These are phyloP conservation scores for Juncus effusus DNA, from an alignment of 176 grass and related monocot species.

Conservation along the genomic window DNA sequence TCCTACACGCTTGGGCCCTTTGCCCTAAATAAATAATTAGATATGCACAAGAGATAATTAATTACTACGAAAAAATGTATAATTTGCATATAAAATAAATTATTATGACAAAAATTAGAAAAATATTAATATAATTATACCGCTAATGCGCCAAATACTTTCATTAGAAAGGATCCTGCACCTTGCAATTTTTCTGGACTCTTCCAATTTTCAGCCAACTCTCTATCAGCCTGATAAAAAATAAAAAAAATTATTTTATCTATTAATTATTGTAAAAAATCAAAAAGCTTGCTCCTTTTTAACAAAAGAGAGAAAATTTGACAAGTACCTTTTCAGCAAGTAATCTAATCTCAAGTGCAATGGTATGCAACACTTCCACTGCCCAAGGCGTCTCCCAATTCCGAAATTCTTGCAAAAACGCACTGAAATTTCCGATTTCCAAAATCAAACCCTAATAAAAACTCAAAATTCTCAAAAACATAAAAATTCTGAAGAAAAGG, in stretches of 20 bases:
- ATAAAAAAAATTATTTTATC: conserved; percentile 12
- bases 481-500: neutral
- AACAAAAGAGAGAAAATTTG: conserved; percentile 13
- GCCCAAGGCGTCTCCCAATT: conserved; percentile 96
- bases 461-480: neutral
- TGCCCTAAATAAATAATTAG: conserved; percentile 44
- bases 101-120: neutral
- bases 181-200: conserved; percentile 86
- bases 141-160: conserved; percentile 71
- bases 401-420: conserved; percentile 91
- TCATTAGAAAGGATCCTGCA: conserved; percentile 88
- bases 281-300: neutral
- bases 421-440: conserved; percentile 42
- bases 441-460: conserved; percentile 7
- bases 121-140: conserved; percentile 39
- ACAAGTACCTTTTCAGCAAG: conserved; percentile 74
- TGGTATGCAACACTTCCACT: conserved; percentile 70
- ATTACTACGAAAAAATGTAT: neutral
- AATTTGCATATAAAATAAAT: neutral
- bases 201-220: conserved; percentile 63
- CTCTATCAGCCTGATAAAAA: conserved; percentile 67
- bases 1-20: conserved; percentile 87
- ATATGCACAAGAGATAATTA: neutral
- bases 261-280: neutral
- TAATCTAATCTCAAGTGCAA: conserved; percentile 88